Conservation (phyloP, 768 basidiomycete genomes). For the Rhizopogon rudus region DNA sequence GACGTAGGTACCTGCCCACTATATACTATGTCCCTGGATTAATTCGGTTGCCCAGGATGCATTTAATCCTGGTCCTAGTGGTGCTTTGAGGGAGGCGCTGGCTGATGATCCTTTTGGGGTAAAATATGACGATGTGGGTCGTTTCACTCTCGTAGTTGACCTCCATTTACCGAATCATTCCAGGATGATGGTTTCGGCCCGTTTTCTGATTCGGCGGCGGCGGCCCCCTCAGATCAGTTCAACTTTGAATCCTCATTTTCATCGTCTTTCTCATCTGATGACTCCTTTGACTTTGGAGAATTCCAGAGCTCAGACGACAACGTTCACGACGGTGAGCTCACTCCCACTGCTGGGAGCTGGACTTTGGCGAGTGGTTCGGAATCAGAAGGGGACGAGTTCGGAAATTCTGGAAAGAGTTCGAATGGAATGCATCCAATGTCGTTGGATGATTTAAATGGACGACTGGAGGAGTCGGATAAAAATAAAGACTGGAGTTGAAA, state of each 20-base stretch:
- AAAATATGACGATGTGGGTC: conserved; percentile 46
- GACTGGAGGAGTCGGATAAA: conserved; percentile 11
- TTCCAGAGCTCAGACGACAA: conserved; percentile 50
- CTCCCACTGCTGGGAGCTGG: conserved; percentile 69
- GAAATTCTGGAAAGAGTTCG: conserved; percentile 6
- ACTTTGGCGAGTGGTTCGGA: conserved; percentile 48
- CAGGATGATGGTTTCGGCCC: conserved; percentile 73
- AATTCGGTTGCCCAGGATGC: conserved; percentile 35
- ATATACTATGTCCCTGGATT: background rate
- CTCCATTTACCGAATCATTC: conserved; percentile 1
- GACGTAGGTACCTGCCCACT: conserved; percentile 40
- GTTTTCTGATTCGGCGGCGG: conserved; percentile 64
- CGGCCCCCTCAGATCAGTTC: conserved; percentile 49
- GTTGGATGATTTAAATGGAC: conserved; percentile 19
- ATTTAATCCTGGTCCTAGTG: conserved; percentile 37
- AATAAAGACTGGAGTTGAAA: conserved; percentile 9
- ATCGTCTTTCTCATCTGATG: conserved; percentile 59
- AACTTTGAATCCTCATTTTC: conserved; percentile 41
- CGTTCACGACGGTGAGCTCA: conserved; percentile 39
- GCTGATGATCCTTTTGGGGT: conserved; percentile 46
- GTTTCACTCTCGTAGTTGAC: conserved; percentile 11
- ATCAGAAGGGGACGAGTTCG: conserved; percentile 25
- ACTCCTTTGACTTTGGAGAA: conserved; percentile 75
- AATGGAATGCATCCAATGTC: conserved; percentile 23
- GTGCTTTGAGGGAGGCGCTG: conserved; percentile 29